A percentile compares a stretch with the other conserved stretches of the same genome.
phyloP scores from a whole-genome alignment of 306 rosid genomes.

The Alnus glutinosa region DNA sequence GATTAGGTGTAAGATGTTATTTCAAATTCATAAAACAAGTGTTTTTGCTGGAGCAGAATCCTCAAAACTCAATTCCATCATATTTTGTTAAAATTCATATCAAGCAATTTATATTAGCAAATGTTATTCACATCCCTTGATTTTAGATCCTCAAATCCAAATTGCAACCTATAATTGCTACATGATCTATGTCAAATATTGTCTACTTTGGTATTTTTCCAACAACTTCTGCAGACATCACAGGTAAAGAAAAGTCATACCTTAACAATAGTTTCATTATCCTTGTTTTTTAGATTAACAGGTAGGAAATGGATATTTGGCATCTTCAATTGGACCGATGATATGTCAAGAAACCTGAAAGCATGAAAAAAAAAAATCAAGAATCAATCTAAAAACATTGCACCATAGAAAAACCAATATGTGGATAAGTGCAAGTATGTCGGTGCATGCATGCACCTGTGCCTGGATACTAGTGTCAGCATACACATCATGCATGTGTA shows the following conservation, averaged over 20 bases:
- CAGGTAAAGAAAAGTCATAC: constrained; percentile 39
- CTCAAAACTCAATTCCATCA: background rate
- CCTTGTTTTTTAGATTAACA: constrained; percentile 72
- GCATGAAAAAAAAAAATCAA: constrained; percentile 20
- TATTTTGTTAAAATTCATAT: background rate
- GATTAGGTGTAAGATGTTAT: background rate
- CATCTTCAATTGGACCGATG: constrained; percentile 75
- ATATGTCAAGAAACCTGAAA: constrained; percentile 73
- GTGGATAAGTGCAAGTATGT: background rate
- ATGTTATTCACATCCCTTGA: background rate
- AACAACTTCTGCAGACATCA: constrained; percentile 16
- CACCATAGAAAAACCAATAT: background rate
- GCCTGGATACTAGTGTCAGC: background rate
- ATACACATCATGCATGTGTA: background rate
- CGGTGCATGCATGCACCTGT: background rate
- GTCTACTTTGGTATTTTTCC: background rate
- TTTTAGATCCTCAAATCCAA: background rate
- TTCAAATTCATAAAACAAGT: background rate
- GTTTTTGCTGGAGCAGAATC: background rate
- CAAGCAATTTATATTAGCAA: background rate
- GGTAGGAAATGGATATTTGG: constrained; percentile 96
- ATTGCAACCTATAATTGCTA: background rate
- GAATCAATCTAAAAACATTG: constrained; percentile 17
- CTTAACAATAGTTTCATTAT: constrained; percentile 67
- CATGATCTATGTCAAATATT: background rate